Evolutionary conservation across 2,329 filamentous ascomycete species (phyloP), one percentile per base, ranked within the genome.

Genomic region (Sporothrix variecibatus): DNA sequence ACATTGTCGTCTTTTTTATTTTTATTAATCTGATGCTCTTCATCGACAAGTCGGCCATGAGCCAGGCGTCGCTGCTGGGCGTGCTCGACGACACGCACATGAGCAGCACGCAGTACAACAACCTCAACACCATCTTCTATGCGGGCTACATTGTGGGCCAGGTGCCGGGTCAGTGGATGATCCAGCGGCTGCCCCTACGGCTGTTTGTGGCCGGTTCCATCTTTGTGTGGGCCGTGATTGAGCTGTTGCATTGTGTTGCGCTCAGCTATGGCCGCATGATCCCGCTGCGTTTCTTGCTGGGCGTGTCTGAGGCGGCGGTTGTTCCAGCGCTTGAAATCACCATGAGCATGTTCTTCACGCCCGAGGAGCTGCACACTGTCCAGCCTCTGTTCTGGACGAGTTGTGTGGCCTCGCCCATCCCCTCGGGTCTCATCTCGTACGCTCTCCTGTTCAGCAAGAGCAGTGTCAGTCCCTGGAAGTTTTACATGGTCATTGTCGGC

Each of bases 301-400:
- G 83, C 77, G 71, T 56, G 3, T n/a, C 31, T 3, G 71, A 72
- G 38, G 60, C 60, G 8, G 49, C 46, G 20, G 46, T 84, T 3
- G 81, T 84, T 1, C 83, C 83, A 0, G 82, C 82, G 1, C 81
- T 84, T 78, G 83, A 84, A 43, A 81, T 84, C 67, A 84, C 83
- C 0, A 81, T 84, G 9, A 81, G 80, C 71, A 83, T 83, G 82
- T 83, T 83, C 75, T 82, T 83, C 76, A 81, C 78, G 28, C 80
- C 79, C 0, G 76, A 79, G n/a, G 81, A 83, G 67, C 80, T 81
- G 12, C 78, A 79, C 0, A 79, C 79, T 31, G 71, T 82, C 2
- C 81, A 82, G 72, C 80, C 79, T 2, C 77, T 82, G 12, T 79
- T 82, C 53, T 83, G 80, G 81, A 80, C 78, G 11, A 79, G 79